These are phyloP conservation scores for Acer saccharum DNA, from an alignment of 345 rosid genomes.

Conservation along the genomic window DNA sequence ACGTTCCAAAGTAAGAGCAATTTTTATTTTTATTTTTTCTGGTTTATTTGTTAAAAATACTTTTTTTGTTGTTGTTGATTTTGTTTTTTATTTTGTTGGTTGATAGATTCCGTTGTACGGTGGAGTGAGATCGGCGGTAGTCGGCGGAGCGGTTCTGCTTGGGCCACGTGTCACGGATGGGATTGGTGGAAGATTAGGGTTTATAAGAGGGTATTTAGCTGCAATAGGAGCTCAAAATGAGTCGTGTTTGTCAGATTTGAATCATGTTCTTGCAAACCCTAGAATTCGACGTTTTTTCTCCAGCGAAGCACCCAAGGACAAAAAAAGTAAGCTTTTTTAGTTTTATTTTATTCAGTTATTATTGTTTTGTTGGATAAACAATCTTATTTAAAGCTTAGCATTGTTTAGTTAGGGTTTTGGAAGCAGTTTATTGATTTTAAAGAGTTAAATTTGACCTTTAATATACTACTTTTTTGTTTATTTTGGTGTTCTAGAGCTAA, in stretches of 20 bases:
- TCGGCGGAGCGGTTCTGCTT: slow-evolving; percentile 20
- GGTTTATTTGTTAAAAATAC: neutral
- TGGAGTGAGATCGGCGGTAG: slow-evolving; percentile 39
- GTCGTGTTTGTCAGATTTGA: slow-evolving; percentile 43
- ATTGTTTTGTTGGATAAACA: neutral
- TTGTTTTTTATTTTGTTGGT: neutral
- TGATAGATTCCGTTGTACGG: slow-evolving; percentile 35
- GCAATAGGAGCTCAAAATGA: slow-evolving; percentile 47
- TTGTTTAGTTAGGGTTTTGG: neutral
- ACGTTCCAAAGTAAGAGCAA: slow-evolving; percentile 41
- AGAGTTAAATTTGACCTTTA: neutral
- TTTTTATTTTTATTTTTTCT: neutral
- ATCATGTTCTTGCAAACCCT: slow-evolving; percentile 67
- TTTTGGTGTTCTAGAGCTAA: neutral
- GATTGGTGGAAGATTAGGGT: slow-evolving; percentile 47
- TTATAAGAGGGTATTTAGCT: slow-evolving; percentile 57
- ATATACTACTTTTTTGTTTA: neutral
- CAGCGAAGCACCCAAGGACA: slow-evolving; percentile 61
- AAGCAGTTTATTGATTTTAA: neutral
- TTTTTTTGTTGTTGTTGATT: slow-evolving; percentile 3
- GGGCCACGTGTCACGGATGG: slow-evolving; percentile 24
- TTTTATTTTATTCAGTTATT: neutral
- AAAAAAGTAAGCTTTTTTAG: slow-evolving; percentile 53
- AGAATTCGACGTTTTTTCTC: slow-evolving; percentile 63
- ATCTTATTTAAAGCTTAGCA: neutral